Evolutionary conservation across 2,329 filamentous ascomycete genomes (phyloP).

Genomic region (Ceratocystis variospora): DNA sequence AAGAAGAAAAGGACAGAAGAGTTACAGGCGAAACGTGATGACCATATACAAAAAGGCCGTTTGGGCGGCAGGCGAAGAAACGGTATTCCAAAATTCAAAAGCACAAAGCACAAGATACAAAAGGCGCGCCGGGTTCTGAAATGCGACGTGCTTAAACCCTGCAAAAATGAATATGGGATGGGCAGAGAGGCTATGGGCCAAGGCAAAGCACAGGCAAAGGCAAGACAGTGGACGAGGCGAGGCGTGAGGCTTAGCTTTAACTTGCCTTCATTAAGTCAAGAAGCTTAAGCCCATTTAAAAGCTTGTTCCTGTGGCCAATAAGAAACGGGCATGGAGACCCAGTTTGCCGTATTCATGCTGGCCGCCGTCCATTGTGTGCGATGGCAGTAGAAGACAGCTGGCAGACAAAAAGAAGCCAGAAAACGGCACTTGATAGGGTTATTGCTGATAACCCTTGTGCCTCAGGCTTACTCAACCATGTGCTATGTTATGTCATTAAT

Average conservation of each 20-base stretch:
- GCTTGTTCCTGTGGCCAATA: not conserved
- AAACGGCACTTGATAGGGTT: not conserved
- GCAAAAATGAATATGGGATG: not conserved
- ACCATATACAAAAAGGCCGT: not conserved
- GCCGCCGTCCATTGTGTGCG: not conserved
- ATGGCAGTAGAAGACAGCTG: not conserved
- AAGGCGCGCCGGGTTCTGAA: not conserved
- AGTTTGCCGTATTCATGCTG: not conserved
- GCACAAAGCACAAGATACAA: not conserved
- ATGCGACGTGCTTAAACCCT: too few relatives aligned
- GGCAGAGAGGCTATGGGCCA: not conserved
- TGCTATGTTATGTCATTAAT: too few relatives aligned
- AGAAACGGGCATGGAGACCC: not conserved
- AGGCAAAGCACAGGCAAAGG: not conserved
- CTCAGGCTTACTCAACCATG: too few relatives aligned
- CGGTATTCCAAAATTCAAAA: not conserved
- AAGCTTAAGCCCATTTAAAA: not conserved
- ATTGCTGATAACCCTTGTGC: not conserved
- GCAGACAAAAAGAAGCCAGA: not conserved
- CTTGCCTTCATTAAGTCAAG: not conserved
- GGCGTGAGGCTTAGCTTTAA: not conserved
- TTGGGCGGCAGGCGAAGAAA: not conserved
- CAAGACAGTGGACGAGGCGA: not conserved
- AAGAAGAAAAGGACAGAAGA: not conserved
- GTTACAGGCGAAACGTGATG: not conserved